A percentile compares a stretch with the other conserved stretches of the same genome.
Conservation (phyloP, 2,329 filamentous ascomycete genomes). For the Pseudogymnoascus sp. region DNA sequence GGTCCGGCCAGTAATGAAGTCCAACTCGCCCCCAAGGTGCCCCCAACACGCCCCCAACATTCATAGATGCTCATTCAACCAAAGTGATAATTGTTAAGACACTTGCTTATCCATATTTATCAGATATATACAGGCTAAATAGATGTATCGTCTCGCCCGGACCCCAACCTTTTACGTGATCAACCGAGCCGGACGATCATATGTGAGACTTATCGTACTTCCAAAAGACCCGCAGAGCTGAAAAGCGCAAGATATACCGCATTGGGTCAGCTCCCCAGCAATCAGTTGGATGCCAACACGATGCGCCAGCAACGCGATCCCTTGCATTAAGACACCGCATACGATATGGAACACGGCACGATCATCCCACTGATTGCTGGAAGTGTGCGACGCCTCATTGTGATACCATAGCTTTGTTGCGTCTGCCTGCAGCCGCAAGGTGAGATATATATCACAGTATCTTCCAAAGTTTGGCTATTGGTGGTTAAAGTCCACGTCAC, state of each 20-base stretch:
- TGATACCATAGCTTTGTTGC: not conserved
- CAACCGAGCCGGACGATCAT: not conserved
- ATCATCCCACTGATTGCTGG: not conserved
- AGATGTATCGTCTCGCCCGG: not conserved
- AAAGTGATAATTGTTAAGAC: not conserved
- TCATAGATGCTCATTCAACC: not conserved
- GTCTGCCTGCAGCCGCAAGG: not conserved
- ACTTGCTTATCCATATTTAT: not conserved
- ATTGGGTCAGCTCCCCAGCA: not conserved
- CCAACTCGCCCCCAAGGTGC: not conserved
- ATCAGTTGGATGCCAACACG: not conserved
- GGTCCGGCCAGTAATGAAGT: not conserved
- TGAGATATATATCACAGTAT: not conserved
- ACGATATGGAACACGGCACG: not conserved
- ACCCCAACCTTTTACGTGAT: not conserved
- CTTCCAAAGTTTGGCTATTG: not conserved
- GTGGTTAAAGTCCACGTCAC: not conserved
- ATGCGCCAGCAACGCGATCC: not conserved
- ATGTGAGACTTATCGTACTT: not conserved
- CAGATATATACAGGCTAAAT: not conserved
- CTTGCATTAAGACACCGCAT: not conserved
- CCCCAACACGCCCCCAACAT: not conserved
- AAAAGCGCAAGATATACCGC: not conserved
- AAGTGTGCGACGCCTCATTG: not conserved
- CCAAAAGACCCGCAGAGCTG: not conserved